Conservation (phyloP, 495 filamentous ascomycete species). For the Daldinia grandis region DNA sequence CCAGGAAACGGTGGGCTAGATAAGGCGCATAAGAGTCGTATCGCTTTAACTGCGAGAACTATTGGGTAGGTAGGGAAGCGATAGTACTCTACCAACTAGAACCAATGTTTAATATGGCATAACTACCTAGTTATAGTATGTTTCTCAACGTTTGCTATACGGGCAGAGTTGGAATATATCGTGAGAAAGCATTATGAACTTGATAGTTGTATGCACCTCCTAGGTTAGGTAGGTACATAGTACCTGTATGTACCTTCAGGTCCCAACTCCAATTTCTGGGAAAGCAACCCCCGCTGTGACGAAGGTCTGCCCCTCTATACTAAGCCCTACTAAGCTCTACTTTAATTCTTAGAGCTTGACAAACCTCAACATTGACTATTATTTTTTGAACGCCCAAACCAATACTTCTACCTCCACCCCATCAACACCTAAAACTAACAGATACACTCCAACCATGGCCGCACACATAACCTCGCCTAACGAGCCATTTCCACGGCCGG, state of each 20-base stretch:
- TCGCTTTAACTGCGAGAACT: background rate
- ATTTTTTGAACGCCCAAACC: background rate
- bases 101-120: background rate
- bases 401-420: background rate
- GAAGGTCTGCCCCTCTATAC: constrained; percentile 25
- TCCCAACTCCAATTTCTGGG: constrained; percentile 1
- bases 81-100: background rate
- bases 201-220: too few species aligned
- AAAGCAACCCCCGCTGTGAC: constrained; percentile 22
- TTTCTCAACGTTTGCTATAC: background rate
- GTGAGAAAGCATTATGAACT: background rate
- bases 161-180: background rate
- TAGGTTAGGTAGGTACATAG: background rate
- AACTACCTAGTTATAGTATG: too few species aligned
- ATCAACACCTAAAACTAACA: background rate
- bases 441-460: constrained; percentile 15
- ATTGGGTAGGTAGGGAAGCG: background rate
- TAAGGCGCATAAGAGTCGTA: background rate
- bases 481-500: constrained; percentile 51
- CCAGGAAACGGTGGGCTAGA: background rate
- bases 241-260: background rate
- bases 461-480: constrained; percentile 50
- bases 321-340: background rate
- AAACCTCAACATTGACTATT: constrained; percentile 1
- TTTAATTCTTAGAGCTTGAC: constrained; percentile 1